A percentile compares a stretch with the other conserved stretches of the same genome.
Evolutionary conservation across 495 filamentous ascomycete species (phyloP).

Genomic region (Daldinia decipiens): DNA sequence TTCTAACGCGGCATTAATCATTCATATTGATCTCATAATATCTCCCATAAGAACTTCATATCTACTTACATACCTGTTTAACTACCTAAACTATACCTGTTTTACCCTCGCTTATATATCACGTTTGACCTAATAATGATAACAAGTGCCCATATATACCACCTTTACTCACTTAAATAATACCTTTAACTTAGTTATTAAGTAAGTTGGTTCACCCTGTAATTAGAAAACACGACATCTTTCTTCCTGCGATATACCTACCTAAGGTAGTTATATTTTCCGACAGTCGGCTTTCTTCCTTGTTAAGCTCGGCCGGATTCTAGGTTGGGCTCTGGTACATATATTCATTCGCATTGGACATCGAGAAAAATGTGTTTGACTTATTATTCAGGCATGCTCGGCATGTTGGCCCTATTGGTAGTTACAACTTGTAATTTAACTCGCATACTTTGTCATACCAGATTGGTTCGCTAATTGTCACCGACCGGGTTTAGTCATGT

Average conservation of each 20-base stretch:
- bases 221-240: neutral
- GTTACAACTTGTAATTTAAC: constrained; percentile 35
- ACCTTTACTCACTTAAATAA: neutral
- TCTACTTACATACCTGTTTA: too few species aligned
- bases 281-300: constrained; percentile 8
- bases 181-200: neutral
- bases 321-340: constrained; percentile 33
- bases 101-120: neutral
- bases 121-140: too few species aligned
- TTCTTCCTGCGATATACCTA: neutral
- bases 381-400: neutral
- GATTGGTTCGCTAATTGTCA: constrained; percentile 42
- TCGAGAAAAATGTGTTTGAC: constrained; percentile 21
- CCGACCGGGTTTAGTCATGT: constrained; percentile 24
- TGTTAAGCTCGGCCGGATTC: constrained; percentile 6
- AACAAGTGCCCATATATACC: neutral
- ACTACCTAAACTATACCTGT: neutral
- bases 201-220: neutral
- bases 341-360: constrained; percentile 25
- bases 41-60: neutral
- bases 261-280: neutral
- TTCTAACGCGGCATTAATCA: neutral
- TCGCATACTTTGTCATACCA: constrained; percentile 14
- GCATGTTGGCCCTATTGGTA: constrained; percentile 17
- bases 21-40: neutral